phyloP scores from a whole-genome alignment of 495 filamentous ascomycete species.

The Aspergillus conjunctus region DNA sequence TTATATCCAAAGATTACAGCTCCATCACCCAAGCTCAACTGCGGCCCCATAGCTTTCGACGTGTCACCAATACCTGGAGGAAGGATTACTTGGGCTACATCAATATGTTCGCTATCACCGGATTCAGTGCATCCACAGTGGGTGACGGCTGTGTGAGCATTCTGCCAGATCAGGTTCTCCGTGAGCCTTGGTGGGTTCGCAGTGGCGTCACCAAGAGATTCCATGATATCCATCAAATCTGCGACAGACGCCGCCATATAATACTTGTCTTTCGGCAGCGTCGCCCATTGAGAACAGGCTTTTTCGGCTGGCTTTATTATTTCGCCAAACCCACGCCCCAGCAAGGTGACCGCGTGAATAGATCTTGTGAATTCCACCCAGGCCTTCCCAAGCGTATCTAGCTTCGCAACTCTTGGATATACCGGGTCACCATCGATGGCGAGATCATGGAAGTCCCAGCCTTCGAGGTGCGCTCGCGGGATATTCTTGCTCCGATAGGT shows the following conservation, averaged over 20 bases:
- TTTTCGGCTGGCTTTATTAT: slow-evolving; percentile 22
- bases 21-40: neutral
- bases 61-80: no score
- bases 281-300: slow-evolving; percentile 28
- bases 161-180: neutral
- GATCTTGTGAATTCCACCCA: slow-evolving; percentile 35
- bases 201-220: slow-evolving; percentile 17
- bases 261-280: slow-evolving; percentile 26
- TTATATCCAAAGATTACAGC: slow-evolving; percentile 12
- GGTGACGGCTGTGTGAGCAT: neutral
- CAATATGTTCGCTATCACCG: neutral
- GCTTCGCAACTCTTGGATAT: slow-evolving; percentile 24
- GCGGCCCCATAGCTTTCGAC: slow-evolving; percentile 22
- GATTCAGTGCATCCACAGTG: neutral
- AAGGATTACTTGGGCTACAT: slow-evolving; percentile 5
- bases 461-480: slow-evolving; percentile 31
- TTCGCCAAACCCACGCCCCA: slow-evolving; percentile 37
- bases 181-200: neutral
- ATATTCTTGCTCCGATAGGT: slow-evolving; percentile 2
- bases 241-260: slow-evolving; percentile 31
- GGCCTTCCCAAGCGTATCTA: slow-evolving; percentile 21
- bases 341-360: slow-evolving; percentile 32
- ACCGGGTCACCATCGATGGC: slow-evolving; percentile 25
- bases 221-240: slow-evolving; percentile 32
- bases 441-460: slow-evolving; percentile 38